These are phyloP conservation scores for Pseudogymnoascus sp. DNA, from an alignment of 2,329 filamentous ascomycete genomes.

Conservation along the genomic window DNA sequence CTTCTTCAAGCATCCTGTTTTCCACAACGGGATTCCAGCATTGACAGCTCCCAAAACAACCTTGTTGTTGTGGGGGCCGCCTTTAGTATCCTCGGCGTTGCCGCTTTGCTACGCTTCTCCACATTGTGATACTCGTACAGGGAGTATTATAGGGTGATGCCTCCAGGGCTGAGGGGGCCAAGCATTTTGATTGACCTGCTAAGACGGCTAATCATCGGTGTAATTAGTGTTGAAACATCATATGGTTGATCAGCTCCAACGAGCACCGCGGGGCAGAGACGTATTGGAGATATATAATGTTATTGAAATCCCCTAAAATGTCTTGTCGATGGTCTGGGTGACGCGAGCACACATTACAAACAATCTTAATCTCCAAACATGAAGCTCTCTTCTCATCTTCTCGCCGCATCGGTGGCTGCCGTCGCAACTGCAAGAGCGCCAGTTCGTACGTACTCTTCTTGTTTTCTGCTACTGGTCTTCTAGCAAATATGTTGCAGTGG, in stretches of 20 bases:
- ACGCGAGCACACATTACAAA: not conserved
- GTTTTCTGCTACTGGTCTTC: not conserved
- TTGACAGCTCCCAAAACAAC: not conserved
- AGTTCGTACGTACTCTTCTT: not conserved
- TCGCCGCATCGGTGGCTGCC: not conserved
- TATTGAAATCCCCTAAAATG: not conserved
- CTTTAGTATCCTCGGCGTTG: not conserved
- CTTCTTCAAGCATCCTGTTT: not conserved
- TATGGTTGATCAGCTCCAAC: not conserved
- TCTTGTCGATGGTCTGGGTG: not conserved
- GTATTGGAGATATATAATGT: not conserved
- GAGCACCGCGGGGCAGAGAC: not conserved
- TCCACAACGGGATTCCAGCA: not conserved
- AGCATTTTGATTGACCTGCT: not conserved
- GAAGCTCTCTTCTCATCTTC: not conserved
- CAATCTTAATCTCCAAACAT: not conserved
- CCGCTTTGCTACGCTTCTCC: not conserved
- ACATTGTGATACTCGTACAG: not conserved
- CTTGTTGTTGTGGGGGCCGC: not conserved
- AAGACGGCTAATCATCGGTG: not conserved
- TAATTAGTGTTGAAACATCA: not conserved
- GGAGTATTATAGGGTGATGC: not conserved
- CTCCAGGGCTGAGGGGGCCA: not conserved
- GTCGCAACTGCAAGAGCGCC: not conserved
- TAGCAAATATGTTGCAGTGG: not conserved